Conservation (phyloP, 768 basidiomycete genomes). For the Amanita jacksonii region DNA sequence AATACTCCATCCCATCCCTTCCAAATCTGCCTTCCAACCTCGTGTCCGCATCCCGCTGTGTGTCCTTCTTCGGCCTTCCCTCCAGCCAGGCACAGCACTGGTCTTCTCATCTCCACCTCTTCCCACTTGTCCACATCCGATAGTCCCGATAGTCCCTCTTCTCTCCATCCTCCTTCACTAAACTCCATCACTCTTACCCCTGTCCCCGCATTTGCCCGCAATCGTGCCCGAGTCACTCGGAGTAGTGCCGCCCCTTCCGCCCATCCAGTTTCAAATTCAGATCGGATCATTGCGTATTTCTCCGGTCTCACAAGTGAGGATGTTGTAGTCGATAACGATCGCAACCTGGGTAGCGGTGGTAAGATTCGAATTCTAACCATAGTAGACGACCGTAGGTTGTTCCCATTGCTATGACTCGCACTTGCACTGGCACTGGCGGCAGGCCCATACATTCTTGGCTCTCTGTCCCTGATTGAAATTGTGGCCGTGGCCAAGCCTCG, state of each 20-base stretch:
- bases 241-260: slow-evolving; percentile 46
- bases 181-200: slow-evolving; percentile 36
- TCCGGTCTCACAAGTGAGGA: slow-evolving; percentile 21
- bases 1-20: slow-evolving; percentile 15
- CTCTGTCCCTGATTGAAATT: slow-evolving; percentile 40
- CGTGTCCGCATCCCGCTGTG: slow-evolving; percentile 31
- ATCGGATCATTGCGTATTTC: slow-evolving; percentile 29
- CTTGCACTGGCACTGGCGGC: neutral
- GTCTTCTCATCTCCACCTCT: slow-evolving; percentile 16
- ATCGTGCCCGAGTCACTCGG: slow-evolving; percentile 34
- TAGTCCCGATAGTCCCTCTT: slow-evolving; percentile 27
- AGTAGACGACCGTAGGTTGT: no score
- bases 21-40: slow-evolving; percentile 26
- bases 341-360: slow-evolving; percentile 41
- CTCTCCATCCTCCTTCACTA: slow-evolving; percentile 15
- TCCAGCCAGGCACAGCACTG: slow-evolving; percentile 34
- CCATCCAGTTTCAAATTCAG: slow-evolving; percentile 57
- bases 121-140: slow-evolving; percentile 24
- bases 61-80: slow-evolving; percentile 20
- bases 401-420: no score
- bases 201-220: slow-evolving; percentile 37
- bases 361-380: slow-evolving; percentile 42
- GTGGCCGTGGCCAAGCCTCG: slow-evolving; percentile 58
- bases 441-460: slow-evolving; percentile 9
- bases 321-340: slow-evolving; percentile 38